phyloP scores from a whole-genome alignment of 225 moss, liverwort and hornwort species.

The Sphagnum tenellum region DNA sequence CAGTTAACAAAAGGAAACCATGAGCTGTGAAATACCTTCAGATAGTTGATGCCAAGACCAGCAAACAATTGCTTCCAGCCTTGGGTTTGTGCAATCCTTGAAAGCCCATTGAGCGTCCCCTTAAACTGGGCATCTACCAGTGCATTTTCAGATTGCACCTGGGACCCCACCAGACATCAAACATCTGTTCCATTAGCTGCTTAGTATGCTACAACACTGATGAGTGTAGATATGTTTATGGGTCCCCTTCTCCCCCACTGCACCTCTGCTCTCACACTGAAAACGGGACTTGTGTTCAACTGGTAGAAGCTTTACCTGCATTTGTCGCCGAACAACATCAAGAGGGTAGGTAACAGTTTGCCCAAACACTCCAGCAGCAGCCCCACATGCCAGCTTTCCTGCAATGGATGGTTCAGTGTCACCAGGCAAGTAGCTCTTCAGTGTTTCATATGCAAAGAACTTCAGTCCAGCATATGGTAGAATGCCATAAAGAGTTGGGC shows the following conservation, averaged over 20 bases:
- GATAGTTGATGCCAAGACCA: constrained; percentile 84
- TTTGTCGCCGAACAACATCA: constrained; percentile 87
- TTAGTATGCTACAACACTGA: too few relatives aligned
- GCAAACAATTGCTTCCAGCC: constrained; percentile 93
- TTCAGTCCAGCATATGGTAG: constrained; percentile 87
- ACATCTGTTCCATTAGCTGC: too few relatives aligned
- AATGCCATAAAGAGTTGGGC: constrained; percentile 83
- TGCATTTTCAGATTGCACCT: constrained; percentile 75
- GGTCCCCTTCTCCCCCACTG: too few relatives aligned
- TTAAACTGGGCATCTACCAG: constrained; percentile 51
- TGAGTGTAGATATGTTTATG: too few relatives aligned
- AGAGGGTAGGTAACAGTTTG: constrained; percentile 49
- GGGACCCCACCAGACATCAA: not conserved
- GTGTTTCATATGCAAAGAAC: constrained; percentile 74
- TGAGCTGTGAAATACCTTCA: constrained; percentile 37
- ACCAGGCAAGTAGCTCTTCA: constrained; percentile 54
- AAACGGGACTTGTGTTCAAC: too few relatives aligned
- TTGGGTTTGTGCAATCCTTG: constrained; percentile 54
- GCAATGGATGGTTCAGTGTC: constrained; percentile 57
- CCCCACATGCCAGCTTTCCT: constrained; percentile 64
- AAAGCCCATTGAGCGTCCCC: constrained; percentile 74
- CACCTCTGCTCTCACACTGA: too few relatives aligned
- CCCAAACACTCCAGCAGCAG: constrained; percentile 42
- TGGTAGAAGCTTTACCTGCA: constrained; percentile 46
- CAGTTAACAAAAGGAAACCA: not conserved